A percentile compares a stretch with the other conserved stretches of the same genome.
phyloP scores from a whole-genome alignment of 2,329 filamentous ascomycete genomes.

The Paramyrothecium sp. region DNA sequence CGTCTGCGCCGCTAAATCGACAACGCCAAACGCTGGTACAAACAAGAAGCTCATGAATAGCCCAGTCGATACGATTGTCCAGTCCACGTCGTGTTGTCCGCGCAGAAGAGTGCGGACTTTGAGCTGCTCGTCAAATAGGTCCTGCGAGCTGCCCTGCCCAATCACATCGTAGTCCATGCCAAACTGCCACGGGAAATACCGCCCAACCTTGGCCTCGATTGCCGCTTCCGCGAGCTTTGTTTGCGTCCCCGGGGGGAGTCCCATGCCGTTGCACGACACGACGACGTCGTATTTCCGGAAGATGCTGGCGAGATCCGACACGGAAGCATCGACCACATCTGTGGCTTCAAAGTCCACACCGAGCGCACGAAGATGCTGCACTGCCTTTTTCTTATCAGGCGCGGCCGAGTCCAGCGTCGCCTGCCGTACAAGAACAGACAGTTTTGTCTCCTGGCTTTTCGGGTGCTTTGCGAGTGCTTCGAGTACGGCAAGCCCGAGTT shows the following conservation, averaged over 20 bases:
- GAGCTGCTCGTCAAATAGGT: slow-evolving; percentile 68
- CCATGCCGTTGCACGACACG: slow-evolving; percentile 62
- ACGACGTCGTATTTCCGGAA: slow-evolving; percentile 51
- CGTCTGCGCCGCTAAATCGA: slow-evolving; percentile 41
- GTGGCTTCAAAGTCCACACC: slow-evolving; percentile 40
- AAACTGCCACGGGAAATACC: slow-evolving; percentile 72
- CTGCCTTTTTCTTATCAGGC: slow-evolving; percentile 30
- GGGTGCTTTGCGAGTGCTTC: slow-evolving; percentile 47
- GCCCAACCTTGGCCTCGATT: slow-evolving; percentile 43
- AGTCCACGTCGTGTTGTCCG: slow-evolving; percentile 45
- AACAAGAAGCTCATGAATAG: slow-evolving; percentile 73
- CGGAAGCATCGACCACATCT: slow-evolving; percentile 39
- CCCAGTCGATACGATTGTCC: slow-evolving; percentile 67
- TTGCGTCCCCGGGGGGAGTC: slow-evolving; percentile 52
- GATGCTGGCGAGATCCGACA: slow-evolving; percentile 34
- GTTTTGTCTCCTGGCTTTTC: slow-evolving; percentile 26
- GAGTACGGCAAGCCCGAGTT: slow-evolving; percentile 60
- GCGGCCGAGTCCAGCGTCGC: slow-evolving; percentile 39
- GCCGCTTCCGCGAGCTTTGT: slow-evolving; percentile 56
- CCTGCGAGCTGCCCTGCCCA: slow-evolving; percentile 56
- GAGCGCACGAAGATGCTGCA: slow-evolving; percentile 31
- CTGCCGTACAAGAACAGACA: slow-evolving; percentile 55
- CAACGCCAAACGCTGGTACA: slow-evolving; percentile 59
- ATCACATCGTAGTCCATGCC: slow-evolving; percentile 70
- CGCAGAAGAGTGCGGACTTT: slow-evolving; percentile 54